These are phyloP conservation scores for Suhomyces canberraensis DNA, from an alignment of 805 yeast species.

Conservation along the genomic window DNA sequence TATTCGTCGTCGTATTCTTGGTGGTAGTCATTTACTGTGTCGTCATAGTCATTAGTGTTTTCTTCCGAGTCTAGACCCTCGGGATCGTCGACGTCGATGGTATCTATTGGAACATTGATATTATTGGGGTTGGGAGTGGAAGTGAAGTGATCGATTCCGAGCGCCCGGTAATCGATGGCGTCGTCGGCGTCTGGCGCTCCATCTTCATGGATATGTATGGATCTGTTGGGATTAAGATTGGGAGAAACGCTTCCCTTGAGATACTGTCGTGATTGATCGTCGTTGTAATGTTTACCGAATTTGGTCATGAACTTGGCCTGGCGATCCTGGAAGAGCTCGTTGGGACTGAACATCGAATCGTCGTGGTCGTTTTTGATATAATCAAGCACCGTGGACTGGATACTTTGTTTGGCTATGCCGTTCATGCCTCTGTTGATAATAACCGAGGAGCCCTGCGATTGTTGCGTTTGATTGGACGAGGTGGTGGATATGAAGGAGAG, in stretches of 20 bases:
- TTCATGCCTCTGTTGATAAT: constrained; percentile 14
- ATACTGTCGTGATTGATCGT: constrained; percentile 9
- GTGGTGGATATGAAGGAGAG: constrained; percentile 27
- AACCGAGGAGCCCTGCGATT: constrained; percentile 14
- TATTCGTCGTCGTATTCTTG: constrained; percentile 8
- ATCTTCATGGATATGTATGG: constrained; percentile 8
- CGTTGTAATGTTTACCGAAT: constrained; percentile 25
- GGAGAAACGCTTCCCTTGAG: constrained; percentile 1
- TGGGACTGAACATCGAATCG: constrained; percentile 34
- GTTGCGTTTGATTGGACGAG: constrained; percentile 27
- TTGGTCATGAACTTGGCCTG: constrained; percentile 30
- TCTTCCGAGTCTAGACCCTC: constrained; percentile 3
- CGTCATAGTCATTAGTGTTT: constrained; percentile 1
- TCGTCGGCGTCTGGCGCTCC: too few relatives aligned
- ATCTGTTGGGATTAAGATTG: constrained; percentile 6
- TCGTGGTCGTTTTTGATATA: constrained; percentile 28
- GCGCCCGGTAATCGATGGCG: constrained; percentile 6
- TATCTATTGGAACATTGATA: constrained; percentile 1
- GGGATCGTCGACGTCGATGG: constrained; percentile 4
- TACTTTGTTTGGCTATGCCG: constrained; percentile 24
- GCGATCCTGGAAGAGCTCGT: constrained; percentile 36
- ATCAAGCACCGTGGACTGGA: constrained; percentile 33
- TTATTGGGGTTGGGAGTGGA: constrained; percentile 4
- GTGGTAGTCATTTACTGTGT: constrained; percentile 5
- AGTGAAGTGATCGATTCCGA: not conserved